Conservation (phyloP, 371 early-diverging fungal genomes). For the Mortierella sp. region DNA sequence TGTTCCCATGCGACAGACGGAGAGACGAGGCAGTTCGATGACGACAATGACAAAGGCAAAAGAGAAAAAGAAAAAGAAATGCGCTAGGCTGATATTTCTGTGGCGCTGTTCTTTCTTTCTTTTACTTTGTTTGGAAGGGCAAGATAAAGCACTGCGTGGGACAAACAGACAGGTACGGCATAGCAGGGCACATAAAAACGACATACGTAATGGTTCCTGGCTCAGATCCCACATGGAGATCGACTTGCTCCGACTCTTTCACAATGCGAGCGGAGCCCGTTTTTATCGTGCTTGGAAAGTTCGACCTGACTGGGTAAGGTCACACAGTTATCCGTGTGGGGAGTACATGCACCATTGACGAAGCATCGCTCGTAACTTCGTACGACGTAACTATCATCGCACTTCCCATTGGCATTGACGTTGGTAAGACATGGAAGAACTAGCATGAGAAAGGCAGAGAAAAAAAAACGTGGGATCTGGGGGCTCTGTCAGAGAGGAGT, state of each 20-base stretch:
- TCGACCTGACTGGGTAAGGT: not conserved
- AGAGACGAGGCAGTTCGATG: not conserved
- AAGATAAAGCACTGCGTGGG: not conserved
- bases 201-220: constrained; percentile 5
- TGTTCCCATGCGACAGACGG: not conserved
- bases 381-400: not conserved
- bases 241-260: not conserved
- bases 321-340: not conserved
- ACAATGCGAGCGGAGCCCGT: not conserved
- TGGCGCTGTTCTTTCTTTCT: not conserved
- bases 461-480: not conserved
- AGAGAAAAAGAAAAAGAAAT: not conserved
- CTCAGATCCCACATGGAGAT: constrained; percentile 8
- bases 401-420: not conserved
- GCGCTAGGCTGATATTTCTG: not conserved
- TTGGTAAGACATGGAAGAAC: not conserved
- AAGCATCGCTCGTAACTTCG: not conserved
- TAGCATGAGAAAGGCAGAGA: not conserved
- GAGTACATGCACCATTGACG: not conserved
- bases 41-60: not conserved
- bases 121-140: not conserved
- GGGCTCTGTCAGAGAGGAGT: not conserved
- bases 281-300: not conserved
- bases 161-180: not conserved
- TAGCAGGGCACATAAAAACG: too few species aligned